Evolutionary conservation across 257 asterid species (phyloP), one percentile per base, ranked within the genome.

Genomic region (Solanum bukasovii): DNA sequence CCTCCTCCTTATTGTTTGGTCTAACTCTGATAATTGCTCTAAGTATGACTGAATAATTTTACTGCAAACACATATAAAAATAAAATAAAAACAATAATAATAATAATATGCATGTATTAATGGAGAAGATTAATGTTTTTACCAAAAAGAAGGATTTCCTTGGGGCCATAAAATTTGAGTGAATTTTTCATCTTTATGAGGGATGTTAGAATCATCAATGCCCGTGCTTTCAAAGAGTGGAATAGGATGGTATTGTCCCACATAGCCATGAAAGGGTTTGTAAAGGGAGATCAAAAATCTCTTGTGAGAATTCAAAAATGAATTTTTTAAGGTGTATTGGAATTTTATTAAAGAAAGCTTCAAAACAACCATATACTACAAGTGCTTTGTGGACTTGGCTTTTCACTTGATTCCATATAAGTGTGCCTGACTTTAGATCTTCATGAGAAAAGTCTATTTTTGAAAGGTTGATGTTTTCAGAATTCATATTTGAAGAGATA

Each of bases 211-310:
- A 61, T 93, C 93, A 7, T 83, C 90, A 56, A 94, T 89, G 1
- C 94, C 95, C 90, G 93, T 49, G 90, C 96, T 93, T 46, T 93
- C 96, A 73, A 90, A 94, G 25, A 94, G 92, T 5, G 95, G 96
- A 35, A 92, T 91, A 34, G 65, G 20, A 0, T 93, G 84, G 70
- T 90, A 84, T 31, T 92, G 96, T 21, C 98, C 97, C 23, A 94
- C 90, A 35, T 95, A 94, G 27, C 96, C 96, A 81, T 91, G 94
- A 87, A 88, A 93, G 27, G 93, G 94, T 68, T 91, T 94, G 83
- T 4, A 93, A 77, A 86, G 98, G 98, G 84, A 93, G 94, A 91
- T 91, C 91, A 18, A 95, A 94, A 2, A 94, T 91, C 83, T 92
- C 89, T 44, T 89, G 84, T 6, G 86, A 87, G 3, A 86, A 89